These are phyloP conservation scores for Exophiala mesophila DNA, from an alignment of 2,329 filamentous ascomycete species.

Conservation along the genomic window DNA sequence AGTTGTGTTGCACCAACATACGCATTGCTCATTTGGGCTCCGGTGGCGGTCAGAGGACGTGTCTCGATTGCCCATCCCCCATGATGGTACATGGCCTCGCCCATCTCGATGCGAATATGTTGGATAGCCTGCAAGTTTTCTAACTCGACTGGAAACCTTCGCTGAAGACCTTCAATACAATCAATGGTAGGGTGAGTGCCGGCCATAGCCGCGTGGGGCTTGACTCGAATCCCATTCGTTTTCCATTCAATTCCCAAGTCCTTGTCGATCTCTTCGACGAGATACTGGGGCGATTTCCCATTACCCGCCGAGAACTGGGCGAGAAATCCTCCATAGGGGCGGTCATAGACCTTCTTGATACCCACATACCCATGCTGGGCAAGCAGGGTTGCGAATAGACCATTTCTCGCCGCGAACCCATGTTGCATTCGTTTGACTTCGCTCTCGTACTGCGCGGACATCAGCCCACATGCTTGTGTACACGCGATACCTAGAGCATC, in stretches of 20 bases:
- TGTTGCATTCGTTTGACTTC: conserved; percentile 45
- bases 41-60: conserved; percentile 33
- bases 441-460: conserved; percentile 42
- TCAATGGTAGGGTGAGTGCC: conserved; percentile 36
- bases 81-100: conserved; percentile 31
- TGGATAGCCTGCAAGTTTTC: conserved; percentile 21
- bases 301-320: conserved; percentile 34
- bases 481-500: conserved; percentile 38
- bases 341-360: conserved; percentile 41
- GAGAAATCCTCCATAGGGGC: conserved; percentile 41
- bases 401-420: conserved; percentile 43
- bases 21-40: conserved; percentile 37
- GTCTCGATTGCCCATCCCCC: conserved; percentile 33
- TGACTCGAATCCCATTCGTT: conserved; percentile 33
- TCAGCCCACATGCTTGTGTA: conserved; percentile 38
- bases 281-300: conserved; percentile 28
- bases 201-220: conserved; percentile 37
- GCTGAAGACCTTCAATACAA: conserved; percentile 32
- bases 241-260: conserved; percentile 37
- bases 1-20: conserved; percentile 36
- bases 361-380: conserved; percentile 38
- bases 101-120: conserved; percentile 30
- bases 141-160: conserved; percentile 24
- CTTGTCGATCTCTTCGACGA: conserved; percentile 28
- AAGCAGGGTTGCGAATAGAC: conserved; percentile 38